Evolutionary conservation across 257 asterid genomes (phyloP).

Genomic region (Forsythia viridissima): DNA sequence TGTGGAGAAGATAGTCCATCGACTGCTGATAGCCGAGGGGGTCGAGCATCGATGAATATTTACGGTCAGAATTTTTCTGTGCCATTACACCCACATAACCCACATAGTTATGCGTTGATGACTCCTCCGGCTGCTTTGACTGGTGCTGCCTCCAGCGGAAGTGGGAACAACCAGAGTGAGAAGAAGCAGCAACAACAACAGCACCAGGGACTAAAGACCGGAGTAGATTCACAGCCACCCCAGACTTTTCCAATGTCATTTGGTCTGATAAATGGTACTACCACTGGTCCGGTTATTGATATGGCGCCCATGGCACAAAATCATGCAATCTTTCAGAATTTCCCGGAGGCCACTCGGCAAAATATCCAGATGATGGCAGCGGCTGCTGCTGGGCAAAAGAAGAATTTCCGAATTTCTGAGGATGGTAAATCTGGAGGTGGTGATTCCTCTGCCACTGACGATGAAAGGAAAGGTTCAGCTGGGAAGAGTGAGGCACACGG

Average conservation of each 20-base stretch:
- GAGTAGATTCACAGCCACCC: conserved; percentile 58
- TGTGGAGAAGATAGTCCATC: conserved; percentile 68
- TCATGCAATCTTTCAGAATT: conserved; percentile 69
- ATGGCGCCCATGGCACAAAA: conserved; percentile 68
- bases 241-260: conserved; percentile 85
- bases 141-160: conserved; percentile 27
- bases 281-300: conserved; percentile 53
- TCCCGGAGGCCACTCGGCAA: conserved; percentile 68
- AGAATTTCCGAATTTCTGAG: conserved; percentile 59
- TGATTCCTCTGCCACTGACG: conserved; percentile 56
- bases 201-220: conserved; percentile 50
- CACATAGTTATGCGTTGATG: conserved; percentile 67
- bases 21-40: conserved; percentile 52
- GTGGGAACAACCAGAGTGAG: conserved; percentile 51
- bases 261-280: conserved; percentile 62
- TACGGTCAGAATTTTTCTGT: conserved; percentile 65
- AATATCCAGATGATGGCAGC: conserved; percentile 69
- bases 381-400: conserved; percentile 56
- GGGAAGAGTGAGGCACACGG: conserved; percentile 49
- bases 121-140: conserved; percentile 56
- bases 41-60: conserved; percentile 55
- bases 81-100: conserved; percentile 80
- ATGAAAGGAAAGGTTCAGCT: conserved; percentile 53
- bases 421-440: conserved; percentile 56
- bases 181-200: conserved; percentile 58